phyloP scores from a whole-genome alignment of 495 filamentous ascomycete genomes.

The Rusavskia elegans region DNA sequence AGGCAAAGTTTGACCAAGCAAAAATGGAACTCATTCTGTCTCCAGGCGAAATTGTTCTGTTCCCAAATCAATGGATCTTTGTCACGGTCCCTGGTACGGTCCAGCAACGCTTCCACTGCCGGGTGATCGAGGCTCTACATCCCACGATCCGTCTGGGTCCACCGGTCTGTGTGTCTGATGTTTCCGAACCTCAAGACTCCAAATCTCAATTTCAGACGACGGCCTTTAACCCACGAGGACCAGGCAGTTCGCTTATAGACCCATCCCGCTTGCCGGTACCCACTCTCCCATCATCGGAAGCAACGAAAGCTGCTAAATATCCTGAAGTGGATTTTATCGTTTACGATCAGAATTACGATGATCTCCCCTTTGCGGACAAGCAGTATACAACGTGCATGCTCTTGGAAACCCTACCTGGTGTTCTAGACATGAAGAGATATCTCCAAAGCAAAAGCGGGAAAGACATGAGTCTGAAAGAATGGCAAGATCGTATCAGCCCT shows the following conservation, averaged over 20 bases:
- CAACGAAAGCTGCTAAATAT: background rate
- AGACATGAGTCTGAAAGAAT: slow-evolving; percentile 34
- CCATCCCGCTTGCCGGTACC: slow-evolving; percentile 4
- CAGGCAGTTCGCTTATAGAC: background rate
- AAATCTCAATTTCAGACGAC: background rate
- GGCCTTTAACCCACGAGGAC: background rate
- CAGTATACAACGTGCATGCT: slow-evolving; percentile 37
- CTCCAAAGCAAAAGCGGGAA: slow-evolving; percentile 24
- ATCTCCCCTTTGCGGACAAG: slow-evolving; percentile 32
- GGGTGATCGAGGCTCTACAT: slow-evolving; percentile 23
- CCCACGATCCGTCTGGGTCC: slow-evolving; percentile 17
- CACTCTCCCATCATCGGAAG: background rate
- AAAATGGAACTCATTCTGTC: slow-evolving; percentile 29
- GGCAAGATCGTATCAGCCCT: slow-evolving; percentile 47
- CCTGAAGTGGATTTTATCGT: slow-evolving; percentile 18
- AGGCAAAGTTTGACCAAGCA: slow-evolving; percentile 9
- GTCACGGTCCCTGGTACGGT: slow-evolving; percentile 13
- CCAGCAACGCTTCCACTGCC: slow-evolving; percentile 21
- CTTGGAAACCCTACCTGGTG: slow-evolving; percentile 50
- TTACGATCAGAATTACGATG: slow-evolving; percentile 44
- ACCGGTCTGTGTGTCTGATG: slow-evolving; percentile 5
- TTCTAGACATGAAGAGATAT: slow-evolving; percentile 46
- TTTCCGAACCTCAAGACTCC: background rate
- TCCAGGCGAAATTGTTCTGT: slow-evolving; percentile 16
- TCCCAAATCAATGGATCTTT: slow-evolving; percentile 44